Evolutionary conservation across 352 stramenopile genomes (phyloP).

Genomic region (Plasmopara viticola): DNA sequence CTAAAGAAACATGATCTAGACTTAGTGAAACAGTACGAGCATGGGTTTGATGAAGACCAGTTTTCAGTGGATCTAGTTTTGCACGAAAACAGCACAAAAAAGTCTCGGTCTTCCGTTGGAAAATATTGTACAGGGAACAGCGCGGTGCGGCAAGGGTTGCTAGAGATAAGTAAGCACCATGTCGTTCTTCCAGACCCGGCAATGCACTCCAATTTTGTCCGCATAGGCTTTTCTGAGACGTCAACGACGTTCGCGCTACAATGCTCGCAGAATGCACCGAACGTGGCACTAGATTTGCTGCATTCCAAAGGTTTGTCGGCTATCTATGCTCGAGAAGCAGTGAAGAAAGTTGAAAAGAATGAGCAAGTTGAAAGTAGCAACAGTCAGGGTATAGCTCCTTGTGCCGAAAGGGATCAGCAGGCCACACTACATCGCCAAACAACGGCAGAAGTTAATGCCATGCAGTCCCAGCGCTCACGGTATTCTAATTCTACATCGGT

Average conservation of each 20-base stretch:
- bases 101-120: conserved; percentile 30
- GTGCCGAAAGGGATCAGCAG: conserved; percentile 11
- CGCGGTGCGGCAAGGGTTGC: conserved; percentile 56
- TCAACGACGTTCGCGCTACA: conserved; percentile 74
- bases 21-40: conserved; percentile 83
- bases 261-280: conserved; percentile 67
- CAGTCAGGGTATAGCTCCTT: conserved; percentile 14
- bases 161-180: conserved; percentile 81
- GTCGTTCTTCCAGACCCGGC: conserved; percentile 61
- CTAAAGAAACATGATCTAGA: conserved; percentile 70
- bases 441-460: conserved; percentile 63
- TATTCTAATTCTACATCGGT: conserved; percentile 36
- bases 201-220: conserved; percentile 80
- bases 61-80: conserved; percentile 79
- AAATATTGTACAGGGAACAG: conserved; percentile 68
- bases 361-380: conserved; percentile 12
- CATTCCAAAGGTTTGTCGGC: conserved; percentile 54
- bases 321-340: conserved; percentile 38
- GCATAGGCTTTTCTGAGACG: conserved; percentile 70
- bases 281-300: conserved; percentile 66
- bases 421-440: conserved; percentile 36
- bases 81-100: conserved; percentile 43
- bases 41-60: conserved; percentile 73
- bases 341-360: conserved; percentile 15
- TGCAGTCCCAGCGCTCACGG: conserved; percentile 56